Base-by-base conservation (phyloP, 2,329 filamentous ascomycete genomes). In the Sclerotinia glacialis region DNA sequence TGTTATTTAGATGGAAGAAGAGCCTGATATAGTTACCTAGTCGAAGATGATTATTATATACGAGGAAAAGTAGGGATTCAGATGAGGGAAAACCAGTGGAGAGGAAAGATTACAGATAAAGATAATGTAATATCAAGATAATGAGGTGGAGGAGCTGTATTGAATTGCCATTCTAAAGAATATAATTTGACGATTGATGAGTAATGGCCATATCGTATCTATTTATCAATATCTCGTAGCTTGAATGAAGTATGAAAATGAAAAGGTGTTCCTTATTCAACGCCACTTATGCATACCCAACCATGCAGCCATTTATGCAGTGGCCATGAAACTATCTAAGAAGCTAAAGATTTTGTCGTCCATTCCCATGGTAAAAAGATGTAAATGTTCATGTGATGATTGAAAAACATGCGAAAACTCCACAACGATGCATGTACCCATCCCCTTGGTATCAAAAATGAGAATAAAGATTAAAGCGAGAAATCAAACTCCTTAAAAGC, bases 401-500 rank as follows among this genome's bases (percentile, higher is more conserved):
- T 49, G 11, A 49, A 8, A 34, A 26, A 49, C 47, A 49, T 49
- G 58, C 28, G 18, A 61, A 11, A 40, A 49, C 58, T 37, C 58
- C 58, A 11, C 37, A 49, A 12, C 14, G 11, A 49, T 61, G 58
- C 44, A 61, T 49, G 44, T 31, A 23, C 21, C 31, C 12, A 14
- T 14, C 8, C 28, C 28, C 7, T n/a, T 61, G n/a, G 31, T 49
- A 61, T 49, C 44, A 49, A 60, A 56, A 49, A 37, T 18, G 8
- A 14, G 4, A 34, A 37, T 21, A 11, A 31, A 23, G 28, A 61
- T 61, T 5, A 73, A 54, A 71, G 59, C 5, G 75, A 74, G 58
- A 97, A 97, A 78, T 99, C 94, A 84, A 91, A 97, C 42, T 86
- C 82, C 78, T 91, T 88, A 75, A 96, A 99, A 0, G 89, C 89